Percentiles rank a stretch among this genome's conserved stretches.
These are phyloP conservation scores for Novymonas esmeraldas DNA, from an alignment of 208 protist species.

Conservation along the genomic window DNA sequence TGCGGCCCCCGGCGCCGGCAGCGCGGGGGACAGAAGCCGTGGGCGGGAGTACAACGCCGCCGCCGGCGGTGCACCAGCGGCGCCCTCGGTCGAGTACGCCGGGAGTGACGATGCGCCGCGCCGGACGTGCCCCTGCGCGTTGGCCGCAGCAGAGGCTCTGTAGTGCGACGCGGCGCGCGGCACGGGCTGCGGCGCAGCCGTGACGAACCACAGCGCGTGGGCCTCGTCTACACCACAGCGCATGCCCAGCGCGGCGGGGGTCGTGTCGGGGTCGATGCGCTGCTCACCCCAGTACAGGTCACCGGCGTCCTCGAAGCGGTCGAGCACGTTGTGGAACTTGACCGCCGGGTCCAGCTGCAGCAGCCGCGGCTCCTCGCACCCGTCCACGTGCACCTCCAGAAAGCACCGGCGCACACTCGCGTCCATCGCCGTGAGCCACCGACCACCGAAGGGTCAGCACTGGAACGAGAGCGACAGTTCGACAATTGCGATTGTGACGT, in stretches of 20 bases:
- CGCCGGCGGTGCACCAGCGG: not conserved
- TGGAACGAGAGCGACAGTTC: not conserved
- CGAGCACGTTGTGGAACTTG: slow-evolving; percentile 53
- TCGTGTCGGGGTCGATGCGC: slow-evolving; percentile 27
- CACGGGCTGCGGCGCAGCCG: not conserved
- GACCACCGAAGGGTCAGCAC: not conserved
- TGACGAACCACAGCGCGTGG: slow-evolving; percentile 35
- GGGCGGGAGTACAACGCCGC: slow-evolving; percentile 25
- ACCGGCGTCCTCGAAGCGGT: slow-evolving; percentile 23
- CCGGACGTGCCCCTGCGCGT: too few relatives aligned
- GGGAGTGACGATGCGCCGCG: slow-evolving; percentile 16
- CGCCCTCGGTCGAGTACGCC: slow-evolving; percentile 5
- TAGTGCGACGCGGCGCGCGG: too few relatives aligned
- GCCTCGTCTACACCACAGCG: slow-evolving; percentile 37
- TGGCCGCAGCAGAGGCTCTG: too few relatives aligned
- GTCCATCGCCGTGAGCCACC: slow-evolving; percentile 11
- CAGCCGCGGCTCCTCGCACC: slow-evolving; percentile 31
- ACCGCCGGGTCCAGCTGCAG: slow-evolving; percentile 52
- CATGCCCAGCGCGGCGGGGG: slow-evolving; percentile 40
- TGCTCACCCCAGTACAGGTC: slow-evolving; percentile 42
- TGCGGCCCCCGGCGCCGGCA: not conserved
- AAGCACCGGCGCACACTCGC: slow-evolving; percentile 31
- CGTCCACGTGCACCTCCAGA: slow-evolving; percentile 32
- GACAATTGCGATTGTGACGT: too few relatives aligned
- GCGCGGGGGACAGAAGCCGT: slow-evolving; percentile 16